Base-by-base conservation (phyloP, 495 filamentous ascomycete species). In the Chaetomium cochliodes region DNA sequence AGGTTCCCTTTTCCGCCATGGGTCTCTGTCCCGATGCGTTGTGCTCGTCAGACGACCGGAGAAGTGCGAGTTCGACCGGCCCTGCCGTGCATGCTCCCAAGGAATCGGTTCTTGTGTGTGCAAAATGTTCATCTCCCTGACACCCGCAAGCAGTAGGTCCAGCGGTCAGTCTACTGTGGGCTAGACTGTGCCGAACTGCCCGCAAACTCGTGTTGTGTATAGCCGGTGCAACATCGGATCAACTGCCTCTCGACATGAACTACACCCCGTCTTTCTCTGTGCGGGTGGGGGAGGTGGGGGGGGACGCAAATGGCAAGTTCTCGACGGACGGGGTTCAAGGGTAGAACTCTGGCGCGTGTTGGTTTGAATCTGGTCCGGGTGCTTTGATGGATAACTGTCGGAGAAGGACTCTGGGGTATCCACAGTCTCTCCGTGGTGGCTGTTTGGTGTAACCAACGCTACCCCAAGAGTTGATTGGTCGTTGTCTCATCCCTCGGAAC, bases 71-170 rank as follows among this genome's bases (percentile, higher is more conserved):
- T 16, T 55, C 58, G 65, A 61, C 50, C 58, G 65, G 59, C 50
- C 60, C 62, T 71, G 72, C 65, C 33, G 71, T 72, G 71, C 26
- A 60, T 62, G 60, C 65, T 73, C 69, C 74, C 74, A 65, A 62
- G 56, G 50, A 64, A 63, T 23, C 69, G 74, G 74, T 68, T 70
- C 69, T 65, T 63, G 67, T 61, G 61, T 62, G 63, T 8, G n/a
- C n/a, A n/a, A 54, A 65, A 25, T 39, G 12, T 16, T 54, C 64
- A 60, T 68, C 63, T 39, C 51, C 33, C 58, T 68, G 49, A 52
- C 6, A 60, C 64, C 60, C 28, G 28, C 22, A 16, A 2, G 28
- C 49, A n/a, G 49, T 28, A 56, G 46, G 61, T 25, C 64, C 65
- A 65, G 41, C 58, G 63, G 58, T 28, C 28, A 47, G 42, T 13